Evolutionary conservation across 2,329 filamentous ascomycete genomes (phyloP).

Genomic region (Talaromyces sp.): DNA sequence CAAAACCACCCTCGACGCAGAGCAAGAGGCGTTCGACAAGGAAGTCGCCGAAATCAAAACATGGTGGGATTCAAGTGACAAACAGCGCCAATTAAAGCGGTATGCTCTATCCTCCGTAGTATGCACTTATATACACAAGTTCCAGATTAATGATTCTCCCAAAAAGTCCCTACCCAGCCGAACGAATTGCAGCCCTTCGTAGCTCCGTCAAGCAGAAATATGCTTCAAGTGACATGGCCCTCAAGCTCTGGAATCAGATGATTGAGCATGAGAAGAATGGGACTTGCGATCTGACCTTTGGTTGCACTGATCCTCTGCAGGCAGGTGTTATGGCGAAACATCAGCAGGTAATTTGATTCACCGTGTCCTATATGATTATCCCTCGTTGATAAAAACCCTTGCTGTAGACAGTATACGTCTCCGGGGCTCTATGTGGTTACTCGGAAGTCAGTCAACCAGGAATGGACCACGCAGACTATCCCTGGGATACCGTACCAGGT

Average conservation of each 20-base stretch:
- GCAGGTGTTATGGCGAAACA: not conserved
- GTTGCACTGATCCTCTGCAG: not conserved
- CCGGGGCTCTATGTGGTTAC: not conserved
- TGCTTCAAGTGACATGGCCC: conserved; percentile 2
- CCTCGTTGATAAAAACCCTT: too few relatives aligned
- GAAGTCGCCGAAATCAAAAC: conserved; percentile 3
- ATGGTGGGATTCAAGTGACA: conserved; percentile 3
- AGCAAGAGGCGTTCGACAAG: not conserved
- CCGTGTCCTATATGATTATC: too few relatives aligned
- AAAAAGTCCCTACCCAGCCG: not conserved
- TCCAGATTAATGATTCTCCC: not conserved
- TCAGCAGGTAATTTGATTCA: too few relatives aligned
- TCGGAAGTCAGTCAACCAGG: not conserved
- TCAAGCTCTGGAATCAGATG: conserved; percentile 2
- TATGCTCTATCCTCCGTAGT: not conserved
- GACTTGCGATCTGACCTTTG: not conserved
- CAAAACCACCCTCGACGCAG: conserved; percentile 2
- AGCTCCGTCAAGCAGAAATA: not conserved
- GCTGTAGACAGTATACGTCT: not conserved
- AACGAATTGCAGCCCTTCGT: conserved; percentile 6
- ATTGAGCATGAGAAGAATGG: not conserved
- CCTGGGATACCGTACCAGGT: not conserved
- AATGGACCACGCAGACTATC: conserved; percentile 5
- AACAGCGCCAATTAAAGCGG: conserved; percentile 4
- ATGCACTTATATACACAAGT: too few relatives aligned